Conservation (phyloP, 192 early-diverging fungal species). For the Haplosporangium gracile region DNA sequence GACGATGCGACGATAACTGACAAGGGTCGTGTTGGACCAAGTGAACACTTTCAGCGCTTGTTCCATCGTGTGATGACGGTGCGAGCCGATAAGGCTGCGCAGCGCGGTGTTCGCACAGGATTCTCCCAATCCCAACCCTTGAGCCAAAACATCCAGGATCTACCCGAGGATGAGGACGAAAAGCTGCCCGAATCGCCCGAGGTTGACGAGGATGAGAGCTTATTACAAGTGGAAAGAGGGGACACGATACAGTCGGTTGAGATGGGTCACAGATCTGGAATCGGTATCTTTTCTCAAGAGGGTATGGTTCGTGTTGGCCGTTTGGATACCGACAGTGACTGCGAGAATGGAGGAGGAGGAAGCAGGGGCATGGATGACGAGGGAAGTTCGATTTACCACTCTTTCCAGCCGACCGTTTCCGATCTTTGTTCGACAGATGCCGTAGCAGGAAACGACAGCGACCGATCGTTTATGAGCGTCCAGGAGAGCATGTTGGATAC, state of each 20-base stretch:
- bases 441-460: conserved; percentile 35
- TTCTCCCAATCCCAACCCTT: conserved; percentile 38
- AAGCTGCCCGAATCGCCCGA: conserved; percentile 19
- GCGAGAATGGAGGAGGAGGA: background rate
- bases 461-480: conserved; percentile 47
- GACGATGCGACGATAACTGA: conserved; percentile 32
- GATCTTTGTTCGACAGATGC: conserved; percentile 16
- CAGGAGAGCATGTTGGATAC: conserved; percentile 26
- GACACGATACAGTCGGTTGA: conserved; percentile 13
- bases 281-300: conserved; percentile 54
- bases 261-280: conserved; percentile 29
- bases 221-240: background rate
- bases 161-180: conserved; percentile 29
- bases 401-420: background rate
- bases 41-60: conserved; percentile 13
- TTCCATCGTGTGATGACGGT: conserved; percentile 47
- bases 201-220: conserved; percentile 13
- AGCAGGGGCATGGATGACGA: background rate
- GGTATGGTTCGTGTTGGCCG: conserved; percentile 48
- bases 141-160: conserved; percentile 39
- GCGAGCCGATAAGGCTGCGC: conserved; percentile 39
- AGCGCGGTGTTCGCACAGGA: conserved; percentile 43
- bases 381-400: conserved; percentile 10
- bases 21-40: conserved; percentile 12
- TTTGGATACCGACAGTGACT: conserved; percentile 48